Base-by-base conservation (phyloP, 1,139 yeast genomes). In the Taphrina communis region DNA sequence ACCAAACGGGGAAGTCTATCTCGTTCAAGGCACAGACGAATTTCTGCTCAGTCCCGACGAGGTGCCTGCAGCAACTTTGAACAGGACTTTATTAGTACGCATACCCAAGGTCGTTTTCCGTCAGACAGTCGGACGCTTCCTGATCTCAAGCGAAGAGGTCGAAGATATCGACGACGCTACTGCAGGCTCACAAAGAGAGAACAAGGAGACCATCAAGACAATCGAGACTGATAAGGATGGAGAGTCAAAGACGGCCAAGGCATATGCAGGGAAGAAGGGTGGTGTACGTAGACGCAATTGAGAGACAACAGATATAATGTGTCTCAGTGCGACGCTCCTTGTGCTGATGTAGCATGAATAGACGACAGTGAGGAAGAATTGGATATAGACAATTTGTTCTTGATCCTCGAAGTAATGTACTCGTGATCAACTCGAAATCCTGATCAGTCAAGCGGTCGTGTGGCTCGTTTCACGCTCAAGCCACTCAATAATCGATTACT, bases 1-100 rank as follows among this genome's bases (percentile, higher is more conserved):
- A 71, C 83, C 88, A 31, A 86, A 85, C 69, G 96, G 96, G n/a
- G 78, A 80, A 1, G 92, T 92, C 12, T 86, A 81, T 76, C 77
- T 86, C 19, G 91, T 88, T 71, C 78, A 78, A n/a, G 83, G 82
- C 52, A 41, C 68, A 7, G 71, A 70, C n/a, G 84, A 80, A 69
- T 75, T 78, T 42, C 77, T 79, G 46, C 72, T 80, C 57, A 73
- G 75, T 52, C 70, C 75, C 41, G 78, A 78, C 31, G 83, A 81
- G 35, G 79, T 80, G 52, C 72, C 73, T 19, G 77, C 75, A 31
- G 86, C 86, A 9, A 81, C 85, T 0, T 80, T 88, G 76, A 81
- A 80, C 71, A 91, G 89, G 71, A 82, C 89, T 1, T 73, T 88
- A 36, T 74, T 88, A 41, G 82, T 82, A 73, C 84, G 80, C 65